Conservation (phyloP, 306 rosid species). For the Corylus americana region DNA sequence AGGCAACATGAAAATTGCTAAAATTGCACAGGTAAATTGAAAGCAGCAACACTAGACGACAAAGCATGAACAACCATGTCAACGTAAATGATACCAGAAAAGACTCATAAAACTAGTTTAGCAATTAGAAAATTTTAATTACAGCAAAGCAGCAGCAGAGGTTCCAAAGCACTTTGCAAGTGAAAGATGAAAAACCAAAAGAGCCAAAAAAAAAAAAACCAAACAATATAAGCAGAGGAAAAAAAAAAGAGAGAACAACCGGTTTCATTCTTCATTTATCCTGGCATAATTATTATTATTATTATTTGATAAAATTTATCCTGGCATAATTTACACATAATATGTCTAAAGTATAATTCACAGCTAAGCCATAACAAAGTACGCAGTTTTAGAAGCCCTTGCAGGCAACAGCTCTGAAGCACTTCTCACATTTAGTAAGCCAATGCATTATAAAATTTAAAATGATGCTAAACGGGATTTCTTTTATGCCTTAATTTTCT, state of each 20-base stretch:
- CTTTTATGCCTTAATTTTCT: background rate
- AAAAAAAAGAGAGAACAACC: background rate
- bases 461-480: background rate
- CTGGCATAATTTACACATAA: background rate
- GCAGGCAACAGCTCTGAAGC: background rate
- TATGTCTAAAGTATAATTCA: background rate
- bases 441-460: background rate
- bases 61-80: background rate
- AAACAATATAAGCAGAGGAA: background rate
- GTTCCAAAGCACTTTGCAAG: background rate
- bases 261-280: background rate
- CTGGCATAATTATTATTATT: background rate
- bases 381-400: background rate
- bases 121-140: background rate
- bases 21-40: background rate
- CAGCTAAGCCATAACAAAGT: background rate
- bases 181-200: background rate
- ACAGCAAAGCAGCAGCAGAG: background rate
- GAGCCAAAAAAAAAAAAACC: background rate
- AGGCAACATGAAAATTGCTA: slow-evolving; percentile 1
- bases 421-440: background rate
- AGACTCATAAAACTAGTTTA: background rate
- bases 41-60: background rate
- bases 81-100: background rate
- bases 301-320: background rate